phyloP scores from a whole-genome alignment of 1,284 basidiomycete species.

The Ganoderma boninense region DNA sequence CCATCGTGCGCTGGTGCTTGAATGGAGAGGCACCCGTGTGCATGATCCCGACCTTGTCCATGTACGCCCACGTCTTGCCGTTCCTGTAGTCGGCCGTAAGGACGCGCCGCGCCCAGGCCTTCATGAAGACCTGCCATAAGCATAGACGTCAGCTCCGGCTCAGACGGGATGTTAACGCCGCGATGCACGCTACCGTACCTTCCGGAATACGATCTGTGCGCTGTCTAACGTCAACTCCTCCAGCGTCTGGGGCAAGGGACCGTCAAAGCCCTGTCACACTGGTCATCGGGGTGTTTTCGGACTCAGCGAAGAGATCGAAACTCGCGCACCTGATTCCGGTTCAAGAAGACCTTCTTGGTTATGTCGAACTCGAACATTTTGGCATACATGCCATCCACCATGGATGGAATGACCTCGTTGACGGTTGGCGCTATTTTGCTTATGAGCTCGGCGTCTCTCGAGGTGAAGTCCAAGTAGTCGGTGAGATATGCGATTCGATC shows the following conservation, averaged over 20 bases:
- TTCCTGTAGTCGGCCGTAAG: conserved; percentile 54
- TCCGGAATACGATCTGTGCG: conserved; percentile 57
- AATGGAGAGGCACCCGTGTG: conserved; percentile 57
- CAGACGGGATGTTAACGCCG: background rate
- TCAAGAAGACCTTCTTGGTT: conserved; percentile 52
- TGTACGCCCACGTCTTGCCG: conserved; percentile 54
- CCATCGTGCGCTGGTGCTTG: conserved; percentile 44
- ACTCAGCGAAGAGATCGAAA: background rate
- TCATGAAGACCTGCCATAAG: conserved; percentile 46
- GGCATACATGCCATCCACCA: conserved; percentile 55
- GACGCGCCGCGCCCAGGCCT: conserved; percentile 46
- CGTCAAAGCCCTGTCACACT: conserved; percentile 44
- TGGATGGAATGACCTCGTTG: conserved; percentile 49
- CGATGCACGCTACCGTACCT: conserved; percentile 39
- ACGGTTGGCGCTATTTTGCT: conserved; percentile 51
- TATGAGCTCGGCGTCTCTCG: conserved; percentile 50
- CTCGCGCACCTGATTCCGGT: conserved; percentile 42
- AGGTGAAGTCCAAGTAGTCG: conserved; percentile 54
- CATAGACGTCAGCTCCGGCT: conserved; percentile 6
- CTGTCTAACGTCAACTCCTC: conserved; percentile 52
- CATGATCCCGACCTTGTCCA: conserved; percentile 60
- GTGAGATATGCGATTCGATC: conserved; percentile 51
- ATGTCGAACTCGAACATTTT: conserved; percentile 58
- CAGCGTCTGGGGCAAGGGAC: conserved; percentile 45
- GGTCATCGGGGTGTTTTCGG: conserved; percentile 4